These are phyloP conservation scores for Pseudomicrostroma phylloplanum DNA, from an alignment of 1,284 basidiomycete genomes.

Conservation along the genomic window DNA sequence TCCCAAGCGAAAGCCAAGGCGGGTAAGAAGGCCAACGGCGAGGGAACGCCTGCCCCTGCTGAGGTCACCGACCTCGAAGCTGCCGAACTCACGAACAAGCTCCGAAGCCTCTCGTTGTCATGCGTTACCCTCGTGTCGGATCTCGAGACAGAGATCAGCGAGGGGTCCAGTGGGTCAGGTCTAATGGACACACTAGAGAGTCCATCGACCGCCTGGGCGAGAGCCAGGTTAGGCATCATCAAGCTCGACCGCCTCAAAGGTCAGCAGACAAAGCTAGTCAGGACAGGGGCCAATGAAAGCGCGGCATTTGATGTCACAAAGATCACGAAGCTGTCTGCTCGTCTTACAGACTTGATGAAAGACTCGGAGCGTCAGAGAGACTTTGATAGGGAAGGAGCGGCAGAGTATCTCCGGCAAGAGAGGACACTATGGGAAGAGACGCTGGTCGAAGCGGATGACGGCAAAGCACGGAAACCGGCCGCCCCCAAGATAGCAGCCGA, in stretches of 20 bases:
- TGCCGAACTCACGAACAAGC: not conserved
- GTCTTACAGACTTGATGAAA: constrained; percentile 23
- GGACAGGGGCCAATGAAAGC: not conserved
- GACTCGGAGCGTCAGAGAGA: constrained; percentile 35
- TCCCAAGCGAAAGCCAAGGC: not conserved
- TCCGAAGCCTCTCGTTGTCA: not conserved
- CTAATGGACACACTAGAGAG: constrained; percentile 35
- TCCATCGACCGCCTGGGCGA: constrained; percentile 34
- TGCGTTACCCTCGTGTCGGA: not conserved
- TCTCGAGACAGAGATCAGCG: not conserved
- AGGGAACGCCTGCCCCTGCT: constrained; percentile 14
- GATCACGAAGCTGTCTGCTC: not conserved
- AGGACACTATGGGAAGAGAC: constrained; percentile 28
- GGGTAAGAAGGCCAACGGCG: not conserved
- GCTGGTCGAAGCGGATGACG: constrained; percentile 16
- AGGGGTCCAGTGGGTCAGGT: not conserved
- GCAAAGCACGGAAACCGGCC: not conserved
- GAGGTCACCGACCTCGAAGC: constrained; percentile 11
- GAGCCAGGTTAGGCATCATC: constrained; percentile 30
- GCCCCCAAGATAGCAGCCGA: too few species aligned
- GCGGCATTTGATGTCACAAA: not conserved
- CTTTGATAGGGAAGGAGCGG: constrained; percentile 20
- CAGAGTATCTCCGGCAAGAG: constrained; percentile 12
- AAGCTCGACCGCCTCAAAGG: constrained; percentile 39
- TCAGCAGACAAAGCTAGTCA: constrained; percentile 26